A percentile compares a stretch with the other conserved stretches of the same genome.
These are phyloP conservation scores for Cornus florida DNA, from an alignment of 148 eudicot genomes.

Conservation along the genomic window DNA sequence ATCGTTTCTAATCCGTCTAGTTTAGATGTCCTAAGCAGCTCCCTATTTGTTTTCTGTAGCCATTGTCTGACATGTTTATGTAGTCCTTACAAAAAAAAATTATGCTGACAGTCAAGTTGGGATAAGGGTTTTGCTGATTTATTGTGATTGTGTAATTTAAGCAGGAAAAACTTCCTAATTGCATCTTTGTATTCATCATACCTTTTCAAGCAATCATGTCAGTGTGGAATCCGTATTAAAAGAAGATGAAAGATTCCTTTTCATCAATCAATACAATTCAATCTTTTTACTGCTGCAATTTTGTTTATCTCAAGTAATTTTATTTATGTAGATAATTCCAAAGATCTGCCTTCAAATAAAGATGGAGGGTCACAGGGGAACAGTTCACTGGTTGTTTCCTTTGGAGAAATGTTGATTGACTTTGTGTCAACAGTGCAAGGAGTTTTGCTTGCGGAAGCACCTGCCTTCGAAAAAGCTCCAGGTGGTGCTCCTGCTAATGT, in stretches of 20 bases:
- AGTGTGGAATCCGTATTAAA: neutral
- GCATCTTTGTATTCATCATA: neutral
- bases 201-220: neutral
- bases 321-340: slow-evolving; percentile 15
- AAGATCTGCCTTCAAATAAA: slow-evolving; percentile 21
- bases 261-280: neutral
- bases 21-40: too few species aligned
- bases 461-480: slow-evolving; percentile 81
- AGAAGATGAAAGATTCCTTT: neutral
- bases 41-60: too few species aligned
- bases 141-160: neutral
- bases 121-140: too few species aligned
- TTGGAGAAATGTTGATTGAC: slow-evolving; percentile 93
- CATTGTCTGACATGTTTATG: too few species aligned
- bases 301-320: neutral
- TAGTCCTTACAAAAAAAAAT: too few species aligned
- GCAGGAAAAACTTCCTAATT: neutral
- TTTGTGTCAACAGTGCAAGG: slow-evolving; percentile 80
- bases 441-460: slow-evolving; percentile 89
- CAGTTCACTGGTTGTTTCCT: slow-evolving; percentile 67
- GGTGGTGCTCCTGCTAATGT: slow-evolving; percentile 99
- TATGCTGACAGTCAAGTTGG: too few species aligned
- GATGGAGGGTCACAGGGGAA: slow-evolving; percentile 30
- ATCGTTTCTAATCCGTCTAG: too few species aligned
- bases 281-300: slow-evolving; percentile 6